Conservation (phyloP, 257 asterid genomes). For the Scutellaria galericulata region DNA sequence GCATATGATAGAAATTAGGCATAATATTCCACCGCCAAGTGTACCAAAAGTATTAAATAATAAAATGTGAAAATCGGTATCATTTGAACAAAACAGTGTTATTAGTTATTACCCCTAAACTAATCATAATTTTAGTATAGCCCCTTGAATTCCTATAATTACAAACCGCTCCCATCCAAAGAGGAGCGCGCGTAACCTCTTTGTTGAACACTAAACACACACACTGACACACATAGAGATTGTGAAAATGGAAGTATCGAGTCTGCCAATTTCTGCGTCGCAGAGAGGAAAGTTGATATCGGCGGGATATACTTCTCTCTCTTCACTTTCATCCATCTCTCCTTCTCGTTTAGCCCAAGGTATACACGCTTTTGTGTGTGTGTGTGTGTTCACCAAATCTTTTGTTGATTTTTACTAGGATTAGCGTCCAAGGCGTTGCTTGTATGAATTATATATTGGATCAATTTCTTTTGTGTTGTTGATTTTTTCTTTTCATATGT, state of each 20-base stretch:
- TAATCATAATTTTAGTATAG: no score
- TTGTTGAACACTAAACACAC: constrained; percentile 3
- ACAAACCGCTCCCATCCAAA: neutral
- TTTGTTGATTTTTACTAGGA: neutral
- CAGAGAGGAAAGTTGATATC: constrained; percentile 75
- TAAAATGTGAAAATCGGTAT: no score
- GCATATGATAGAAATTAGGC: no score
- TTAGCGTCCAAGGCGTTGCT: neutral
- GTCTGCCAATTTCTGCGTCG: constrained; percentile 77
- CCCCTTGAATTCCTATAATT: no score
- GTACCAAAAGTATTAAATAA: no score
- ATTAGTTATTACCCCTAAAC: no score
- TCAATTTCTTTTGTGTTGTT: neutral
- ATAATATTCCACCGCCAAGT: no score
- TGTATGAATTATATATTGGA: neutral
- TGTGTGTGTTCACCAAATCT: neutral
- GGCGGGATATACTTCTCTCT: constrained; percentile 72
- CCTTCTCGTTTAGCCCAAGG: constrained; percentile 63
- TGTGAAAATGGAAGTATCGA: constrained; percentile 67
- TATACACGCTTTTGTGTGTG: constrained; percentile 27
- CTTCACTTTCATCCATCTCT: constrained; percentile 62
- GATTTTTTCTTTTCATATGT: neutral
- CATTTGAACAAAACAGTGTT: no score
- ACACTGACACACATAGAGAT: constrained; percentile 25
- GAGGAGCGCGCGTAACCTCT: constrained; percentile 40